Conservation (phyloP, 2,329 filamentous ascomycete genomes). For the Scolecobasidium constrictum region DNA sequence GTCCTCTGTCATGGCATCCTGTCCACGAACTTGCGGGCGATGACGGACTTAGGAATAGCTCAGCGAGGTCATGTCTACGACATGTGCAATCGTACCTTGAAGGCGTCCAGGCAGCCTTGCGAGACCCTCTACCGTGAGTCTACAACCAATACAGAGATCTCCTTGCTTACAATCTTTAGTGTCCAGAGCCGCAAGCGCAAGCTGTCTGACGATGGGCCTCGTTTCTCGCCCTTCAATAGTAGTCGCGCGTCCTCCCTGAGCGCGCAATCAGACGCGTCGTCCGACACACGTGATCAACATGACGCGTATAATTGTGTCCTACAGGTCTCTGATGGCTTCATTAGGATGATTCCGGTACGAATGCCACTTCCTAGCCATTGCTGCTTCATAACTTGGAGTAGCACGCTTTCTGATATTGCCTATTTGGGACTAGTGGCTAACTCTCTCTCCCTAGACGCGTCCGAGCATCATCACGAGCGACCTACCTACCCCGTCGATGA, state of each 20-base stretch:
- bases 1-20: constrained; percentile 32
- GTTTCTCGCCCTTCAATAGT: not conserved
- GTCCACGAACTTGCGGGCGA: constrained; percentile 24
- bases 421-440: not conserved
- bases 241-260: not conserved
- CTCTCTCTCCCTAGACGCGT: not conserved
- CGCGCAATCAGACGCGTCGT: not conserved
- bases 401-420: not conserved
- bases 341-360: constrained; percentile 24
- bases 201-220: too few relatives aligned
- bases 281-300: constrained; percentile 3
- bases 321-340: constrained; percentile 23
- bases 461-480: constrained; percentile 19
- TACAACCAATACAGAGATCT: not conserved
- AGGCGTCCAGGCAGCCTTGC: not conserved
- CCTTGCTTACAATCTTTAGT: too few relatives aligned
- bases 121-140: not conserved
- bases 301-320: constrained; percentile 32
- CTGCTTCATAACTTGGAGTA: too few relatives aligned
- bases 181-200: too few relatives aligned
- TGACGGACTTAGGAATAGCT: not conserved
- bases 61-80: constrained; percentile 21
- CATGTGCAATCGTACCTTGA: constrained; percentile 33
- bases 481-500: constrained; percentile 27
- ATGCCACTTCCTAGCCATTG: too few relatives aligned